Conservation (phyloP, 1,139 yeast genomes). For the Lodderomyces parapsilosis region DNA sequence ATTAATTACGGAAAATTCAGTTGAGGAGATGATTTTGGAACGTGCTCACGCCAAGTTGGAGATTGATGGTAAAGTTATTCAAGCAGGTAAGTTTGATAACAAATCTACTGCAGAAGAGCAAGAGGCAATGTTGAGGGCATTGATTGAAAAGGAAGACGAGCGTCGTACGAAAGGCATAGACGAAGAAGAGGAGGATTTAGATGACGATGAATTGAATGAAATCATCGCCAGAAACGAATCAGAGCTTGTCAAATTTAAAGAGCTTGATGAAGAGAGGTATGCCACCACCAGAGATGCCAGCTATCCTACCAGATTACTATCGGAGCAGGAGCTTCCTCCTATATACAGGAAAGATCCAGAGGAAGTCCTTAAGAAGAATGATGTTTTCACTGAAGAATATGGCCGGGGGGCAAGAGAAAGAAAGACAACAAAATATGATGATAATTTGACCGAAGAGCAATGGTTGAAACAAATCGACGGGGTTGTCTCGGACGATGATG, state of each 20-base stretch:
- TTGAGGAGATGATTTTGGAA: constrained; percentile 79
- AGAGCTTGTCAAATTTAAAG: constrained; percentile 54
- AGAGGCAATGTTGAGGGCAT: constrained; percentile 69
- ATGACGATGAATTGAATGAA: constrained; percentile 72
- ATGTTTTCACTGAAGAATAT: constrained; percentile 41
- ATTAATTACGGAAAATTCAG: constrained; percentile 77
- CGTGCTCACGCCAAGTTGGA: constrained; percentile 81
- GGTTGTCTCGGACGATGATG: constrained; percentile 37
- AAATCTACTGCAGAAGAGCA: constrained; percentile 82
- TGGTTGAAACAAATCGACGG: constrained; percentile 68
- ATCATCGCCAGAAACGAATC: constrained; percentile 65
- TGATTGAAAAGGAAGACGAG: constrained; percentile 70
- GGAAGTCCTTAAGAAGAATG: constrained; percentile 47
- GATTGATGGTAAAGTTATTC: constrained; percentile 85
- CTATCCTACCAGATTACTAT: constrained; percentile 52
- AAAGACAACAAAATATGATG: constrained; percentile 60
- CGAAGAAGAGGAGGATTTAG: constrained; percentile 48
- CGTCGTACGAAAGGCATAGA: constrained; percentile 40
- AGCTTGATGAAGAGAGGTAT: constrained; percentile 57
- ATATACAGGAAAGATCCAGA: constrained; percentile 55
- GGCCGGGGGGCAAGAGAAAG: constrained; percentile 70
- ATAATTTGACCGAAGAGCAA: constrained; percentile 73
- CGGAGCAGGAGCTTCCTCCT: constrained; percentile 64
- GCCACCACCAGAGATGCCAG: constrained; percentile 38
- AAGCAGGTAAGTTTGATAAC: constrained; percentile 84